Conservation (phyloP, 257 asterid genomes). For the Euphrasia confusa region DNA sequence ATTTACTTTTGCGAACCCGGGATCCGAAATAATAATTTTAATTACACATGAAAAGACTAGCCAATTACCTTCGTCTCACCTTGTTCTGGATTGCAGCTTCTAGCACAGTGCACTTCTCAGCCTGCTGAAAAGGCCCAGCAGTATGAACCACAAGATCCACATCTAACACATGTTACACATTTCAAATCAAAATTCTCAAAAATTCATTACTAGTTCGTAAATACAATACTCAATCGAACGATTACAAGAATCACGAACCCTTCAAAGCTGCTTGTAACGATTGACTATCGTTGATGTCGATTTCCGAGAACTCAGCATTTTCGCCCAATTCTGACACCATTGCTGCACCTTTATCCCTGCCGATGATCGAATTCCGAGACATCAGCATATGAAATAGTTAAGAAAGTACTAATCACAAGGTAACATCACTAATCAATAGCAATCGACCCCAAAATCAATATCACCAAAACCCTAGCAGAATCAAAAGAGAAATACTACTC, state of each 20-base stretch:
- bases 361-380: conserved; percentile 7
- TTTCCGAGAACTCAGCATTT: conserved; percentile 57
- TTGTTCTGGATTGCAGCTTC: conserved; percentile 93
- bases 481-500: background rate
- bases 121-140: conserved; percentile 97
- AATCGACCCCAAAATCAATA: background rate
- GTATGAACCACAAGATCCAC: conserved; percentile 87
- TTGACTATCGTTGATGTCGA: conserved; percentile 50
- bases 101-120: conserved; percentile 67
- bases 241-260: conserved; percentile 37
- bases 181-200: background rate
- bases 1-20: background rate
- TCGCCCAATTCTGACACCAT: conserved; percentile 64
- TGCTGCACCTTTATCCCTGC: conserved; percentile 74
- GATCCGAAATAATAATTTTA: background rate
- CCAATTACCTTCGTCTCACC: conserved; percentile 85
- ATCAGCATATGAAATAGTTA: background rate
- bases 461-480: background rate
- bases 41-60: conserved; percentile 10
- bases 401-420: background rate
- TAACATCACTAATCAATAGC: background rate
- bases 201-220: background rate
- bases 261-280: conserved; percentile 53
- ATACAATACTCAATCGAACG: conserved; percentile 1
- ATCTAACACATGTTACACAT: conserved; percentile 38